Conservation (phyloP, 2,329 filamentous ascomycete genomes). For the Fusarium anguioides region DNA sequence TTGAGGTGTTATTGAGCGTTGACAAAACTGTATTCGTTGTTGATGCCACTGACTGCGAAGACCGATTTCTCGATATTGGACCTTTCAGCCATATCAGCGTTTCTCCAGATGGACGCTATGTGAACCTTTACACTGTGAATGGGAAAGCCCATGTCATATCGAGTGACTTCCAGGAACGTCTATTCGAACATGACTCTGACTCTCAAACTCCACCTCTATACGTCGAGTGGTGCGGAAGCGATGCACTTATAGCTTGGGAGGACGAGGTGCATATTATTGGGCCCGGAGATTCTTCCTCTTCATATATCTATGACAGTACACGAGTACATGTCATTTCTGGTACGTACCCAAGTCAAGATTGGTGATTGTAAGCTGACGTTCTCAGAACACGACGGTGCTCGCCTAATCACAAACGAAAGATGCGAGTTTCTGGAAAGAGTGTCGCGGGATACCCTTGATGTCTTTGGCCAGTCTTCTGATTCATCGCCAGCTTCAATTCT, state of each 20-base stretch:
- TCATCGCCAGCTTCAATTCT: conserved; percentile 93
- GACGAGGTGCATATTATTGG: conserved; percentile 96
- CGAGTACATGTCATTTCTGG: conserved; percentile 90
- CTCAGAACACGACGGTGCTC: conserved; percentile 81
- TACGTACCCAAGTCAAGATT: conserved; percentile 41
- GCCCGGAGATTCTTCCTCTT: conserved; percentile 78
- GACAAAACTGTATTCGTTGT: conserved; percentile 85
- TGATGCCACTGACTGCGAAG: conserved; percentile 90
- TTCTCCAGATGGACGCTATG: conserved; percentile 89
- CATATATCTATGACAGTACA: conserved; percentile 89
- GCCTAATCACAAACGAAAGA: conserved; percentile 90
- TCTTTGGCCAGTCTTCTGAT: conserved; percentile 88
- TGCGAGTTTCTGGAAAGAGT: conserved; percentile 98
- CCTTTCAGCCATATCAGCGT: conserved; percentile 92
- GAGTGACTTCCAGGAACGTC: conserved; percentile 91
- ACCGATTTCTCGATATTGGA: conserved; percentile 89
- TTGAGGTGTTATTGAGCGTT: conserved; percentile 91
- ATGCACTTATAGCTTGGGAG: conserved; percentile 96
- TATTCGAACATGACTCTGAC: conserved; percentile 91
- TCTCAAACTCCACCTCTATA: conserved; percentile 87
- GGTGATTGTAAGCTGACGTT: conserved; percentile 11
- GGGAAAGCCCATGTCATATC: conserved; percentile 93
- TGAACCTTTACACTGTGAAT: conserved; percentile 86
- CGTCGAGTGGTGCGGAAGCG: conserved; percentile 95
- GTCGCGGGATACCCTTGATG: conserved; percentile 84